Evolutionary conservation across 2,329 filamentous ascomycete genomes (phyloP).

Genomic region (Aspergillus carbonarius): DNA sequence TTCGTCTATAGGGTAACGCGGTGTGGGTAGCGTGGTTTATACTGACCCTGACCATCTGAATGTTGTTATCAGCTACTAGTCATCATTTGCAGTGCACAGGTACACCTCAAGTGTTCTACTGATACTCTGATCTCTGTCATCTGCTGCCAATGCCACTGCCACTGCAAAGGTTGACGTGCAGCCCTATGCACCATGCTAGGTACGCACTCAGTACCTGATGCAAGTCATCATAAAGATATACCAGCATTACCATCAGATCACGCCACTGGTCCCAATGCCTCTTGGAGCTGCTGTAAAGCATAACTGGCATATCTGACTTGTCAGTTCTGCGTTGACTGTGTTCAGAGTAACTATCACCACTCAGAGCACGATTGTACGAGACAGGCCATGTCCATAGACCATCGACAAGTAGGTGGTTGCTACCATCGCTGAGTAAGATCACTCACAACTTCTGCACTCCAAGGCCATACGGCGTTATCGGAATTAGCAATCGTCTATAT

Average conservation of each 20-base stretch:
- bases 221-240: background rate
- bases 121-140: background rate
- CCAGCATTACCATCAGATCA: no score
- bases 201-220: background rate
- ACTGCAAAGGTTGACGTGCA: background rate
- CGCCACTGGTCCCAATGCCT: background rate
- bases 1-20: no score
- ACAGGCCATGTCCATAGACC: no score
- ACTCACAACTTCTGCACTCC: background rate
- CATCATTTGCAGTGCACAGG: no score
- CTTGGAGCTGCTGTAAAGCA: background rate
- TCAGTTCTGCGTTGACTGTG: background rate
- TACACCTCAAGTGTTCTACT: no score
- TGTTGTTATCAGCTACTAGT: no score
- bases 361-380: background rate
- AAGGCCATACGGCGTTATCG: background rate
- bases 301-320: background rate
- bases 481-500: background rate
- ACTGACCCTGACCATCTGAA: no score
- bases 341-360: background rate
- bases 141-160: background rate
- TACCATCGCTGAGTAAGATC: no score
- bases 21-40: no score
- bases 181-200: background rate
- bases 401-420: no score